Evolutionary conservation across 805 yeast species (phyloP).

Genomic region (Maudiozyma bulderi): DNA sequence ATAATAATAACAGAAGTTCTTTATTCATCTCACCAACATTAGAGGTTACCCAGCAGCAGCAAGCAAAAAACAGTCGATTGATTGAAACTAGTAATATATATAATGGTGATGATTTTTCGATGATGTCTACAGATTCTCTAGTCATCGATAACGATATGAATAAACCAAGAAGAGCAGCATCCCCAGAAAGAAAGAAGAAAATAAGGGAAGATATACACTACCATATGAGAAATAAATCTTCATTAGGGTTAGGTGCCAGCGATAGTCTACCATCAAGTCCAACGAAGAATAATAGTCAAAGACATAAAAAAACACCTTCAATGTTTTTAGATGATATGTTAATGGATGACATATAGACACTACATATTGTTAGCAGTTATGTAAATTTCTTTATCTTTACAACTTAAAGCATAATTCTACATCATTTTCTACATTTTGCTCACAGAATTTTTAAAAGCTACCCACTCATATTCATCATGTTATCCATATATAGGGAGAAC

Average conservation of each 20-base stretch:
- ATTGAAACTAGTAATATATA: not conserved
- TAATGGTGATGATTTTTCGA: not conserved
- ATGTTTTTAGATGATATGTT: constrained; percentile 22
- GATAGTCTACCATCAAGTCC: not conserved
- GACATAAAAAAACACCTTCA: constrained; percentile 19
- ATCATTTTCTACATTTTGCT: too few relatives aligned
- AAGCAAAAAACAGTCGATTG: constrained; percentile 28
- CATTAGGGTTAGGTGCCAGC: constrained; percentile 22
- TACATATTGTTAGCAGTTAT: not conserved
- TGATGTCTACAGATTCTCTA: not conserved
- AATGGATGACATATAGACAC: constrained; percentile 1
- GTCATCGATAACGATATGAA: constrained; percentile 3
- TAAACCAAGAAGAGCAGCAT: constrained; percentile 24
- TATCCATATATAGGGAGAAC: too few relatives aligned
- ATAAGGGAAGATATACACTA: constrained; percentile 22
- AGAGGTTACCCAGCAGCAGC: constrained; percentile 43
- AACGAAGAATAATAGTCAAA: constrained; percentile 1
- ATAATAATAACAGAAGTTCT: constrained; percentile 23
- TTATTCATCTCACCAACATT: constrained; percentile 77
- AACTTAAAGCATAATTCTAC: too few relatives aligned
- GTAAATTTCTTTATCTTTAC: not conserved
- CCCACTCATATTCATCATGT: too few relatives aligned
- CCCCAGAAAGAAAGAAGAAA: constrained; percentile 23
- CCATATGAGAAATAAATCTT: constrained; percentile 33
- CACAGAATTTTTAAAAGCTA: too few relatives aligned